Base-by-base conservation (phyloP, 1,284 basidiomycete genomes). In the Chalciporus sp. region DNA sequence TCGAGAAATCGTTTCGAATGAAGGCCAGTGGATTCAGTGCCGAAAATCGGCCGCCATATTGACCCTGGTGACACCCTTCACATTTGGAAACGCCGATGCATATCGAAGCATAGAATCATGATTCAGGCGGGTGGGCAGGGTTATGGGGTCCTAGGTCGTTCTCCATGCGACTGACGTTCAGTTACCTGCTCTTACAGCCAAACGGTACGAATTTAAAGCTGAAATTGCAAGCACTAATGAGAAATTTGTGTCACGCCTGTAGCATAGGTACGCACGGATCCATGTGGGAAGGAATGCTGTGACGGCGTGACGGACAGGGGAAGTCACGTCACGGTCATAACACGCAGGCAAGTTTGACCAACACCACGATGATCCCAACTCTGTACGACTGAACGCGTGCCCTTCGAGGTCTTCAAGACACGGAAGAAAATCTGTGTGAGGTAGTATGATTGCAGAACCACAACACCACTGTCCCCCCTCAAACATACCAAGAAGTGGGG, bases 251-350 rank as follows among this genome's bases (percentile, higher is more conserved):
- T 14, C 31, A 33, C 14, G 12, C 31, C 5, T 6, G 14, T 16
- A 33, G 12, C 23, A 23, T 2, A 33, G 31, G 2, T 9, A 33
- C 31, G 14, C 31, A 14, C 31, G 12, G 31, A 33, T 33, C 11
- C 31, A 14, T 14, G 52, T 52, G 57, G 65, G 59, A 64, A 64
- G 60, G 5, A 20, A 16, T 7, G 1, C 4, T n/a, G 69, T 67
- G 69, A 67, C 55, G 31, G 0, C 42, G 64, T 71, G 57, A 67
- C 68, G 42, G 8, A 71, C 42, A 72, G 67, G 69, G 67, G 66
- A 42, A 48, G 65, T 68, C 63, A 66, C 66, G 31, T 67, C 67
- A 71, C 67, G 33, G 12, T 49, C 29, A 35, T 40, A 20, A 8
- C 14, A 28, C 39, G 16, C 54, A 68, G 66, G 69, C 67, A 71